Percentiles rank a stretch among this genome's conserved stretches.
These are phyloP conservation scores for Przewalskia tangutica DNA, from an alignment of 257 asterid genomes.

Conservation along the genomic window DNA sequence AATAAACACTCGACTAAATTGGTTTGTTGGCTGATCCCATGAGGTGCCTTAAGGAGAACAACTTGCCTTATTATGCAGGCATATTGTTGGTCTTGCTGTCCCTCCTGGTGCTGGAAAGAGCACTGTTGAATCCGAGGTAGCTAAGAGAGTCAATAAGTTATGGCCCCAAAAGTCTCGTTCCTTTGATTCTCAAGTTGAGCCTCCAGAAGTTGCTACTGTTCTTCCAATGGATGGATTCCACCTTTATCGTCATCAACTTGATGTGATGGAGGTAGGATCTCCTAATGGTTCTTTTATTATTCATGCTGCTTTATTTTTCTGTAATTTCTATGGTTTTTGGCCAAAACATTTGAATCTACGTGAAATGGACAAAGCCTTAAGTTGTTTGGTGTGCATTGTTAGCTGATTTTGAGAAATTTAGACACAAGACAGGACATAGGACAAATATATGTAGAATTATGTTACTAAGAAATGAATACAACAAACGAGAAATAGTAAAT, in stretches of 20 bases:
- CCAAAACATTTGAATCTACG: neutral
- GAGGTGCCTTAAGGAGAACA: neutral
- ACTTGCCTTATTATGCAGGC: conserved; percentile 36
- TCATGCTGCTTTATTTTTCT: conserved; percentile 3
- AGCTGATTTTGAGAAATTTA: neutral
- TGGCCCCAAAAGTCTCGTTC: conserved; percentile 54
- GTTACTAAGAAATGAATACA: no score
- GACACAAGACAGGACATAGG: neutral
- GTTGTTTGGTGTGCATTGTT: neutral
- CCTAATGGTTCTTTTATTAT: neutral
- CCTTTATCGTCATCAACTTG: conserved; percentile 83
- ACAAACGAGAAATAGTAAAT: no score
- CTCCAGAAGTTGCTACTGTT: conserved; percentile 64
- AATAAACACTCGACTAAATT: neutral
- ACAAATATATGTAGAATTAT: no score
- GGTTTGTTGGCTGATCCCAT: neutral
- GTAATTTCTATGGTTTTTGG: neutral
- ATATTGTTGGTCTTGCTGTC: conserved; percentile 84
- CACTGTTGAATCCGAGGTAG: conserved; percentile 74
- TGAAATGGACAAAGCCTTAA: neutral
- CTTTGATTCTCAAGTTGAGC: conserved; percentile 69
- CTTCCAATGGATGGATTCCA: conserved; percentile 99
- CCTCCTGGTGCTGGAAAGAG: conserved; percentile 98
- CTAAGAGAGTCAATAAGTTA: conserved; percentile 55
- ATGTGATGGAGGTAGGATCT: conserved; percentile 69